phyloP scores from a whole-genome alignment of 805 yeast species.

The Saccharomyces kudriavzevii region DNA sequence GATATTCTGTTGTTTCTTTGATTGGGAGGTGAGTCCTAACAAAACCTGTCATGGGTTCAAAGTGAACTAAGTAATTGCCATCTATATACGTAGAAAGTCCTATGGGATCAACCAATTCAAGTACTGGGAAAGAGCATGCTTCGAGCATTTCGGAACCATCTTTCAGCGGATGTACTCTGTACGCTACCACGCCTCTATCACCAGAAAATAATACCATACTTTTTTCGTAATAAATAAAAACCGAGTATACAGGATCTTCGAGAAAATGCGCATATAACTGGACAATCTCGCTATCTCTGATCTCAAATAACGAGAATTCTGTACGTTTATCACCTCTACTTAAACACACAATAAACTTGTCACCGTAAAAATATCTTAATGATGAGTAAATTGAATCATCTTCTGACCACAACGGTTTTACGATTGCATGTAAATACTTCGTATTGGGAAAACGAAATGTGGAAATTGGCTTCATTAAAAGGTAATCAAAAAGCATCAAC shows the following conservation, averaged over 20 bases:
- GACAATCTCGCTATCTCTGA: not conserved
- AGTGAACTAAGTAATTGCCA: not conserved
- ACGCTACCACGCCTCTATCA: not conserved
- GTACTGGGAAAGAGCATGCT: not conserved
- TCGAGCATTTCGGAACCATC: not conserved
- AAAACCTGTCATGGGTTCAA: not conserved
- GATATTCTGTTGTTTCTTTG: not conserved
- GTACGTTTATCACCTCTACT: not conserved
- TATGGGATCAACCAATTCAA: not conserved
- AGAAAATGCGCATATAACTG: not conserved
- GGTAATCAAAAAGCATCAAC: not conserved
- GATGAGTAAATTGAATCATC: not conserved
- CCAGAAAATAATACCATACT: not conserved
- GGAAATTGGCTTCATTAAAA: not conserved
- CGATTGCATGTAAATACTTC: not conserved
- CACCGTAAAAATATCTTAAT: not conserved
- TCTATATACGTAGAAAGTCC: not conserved
- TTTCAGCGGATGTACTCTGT: not conserved
- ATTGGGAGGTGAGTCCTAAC: not conserved
- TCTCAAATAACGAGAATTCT: not conserved
- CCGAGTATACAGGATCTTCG: not conserved
- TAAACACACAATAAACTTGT: not conserved
- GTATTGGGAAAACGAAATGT: not conserved
- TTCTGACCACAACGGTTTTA: not conserved
- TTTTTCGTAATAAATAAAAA: not conserved